Evolutionary conservation across 1,139 yeast species (phyloP).

Genomic region (Scheffersomyces stambukii): DNA sequence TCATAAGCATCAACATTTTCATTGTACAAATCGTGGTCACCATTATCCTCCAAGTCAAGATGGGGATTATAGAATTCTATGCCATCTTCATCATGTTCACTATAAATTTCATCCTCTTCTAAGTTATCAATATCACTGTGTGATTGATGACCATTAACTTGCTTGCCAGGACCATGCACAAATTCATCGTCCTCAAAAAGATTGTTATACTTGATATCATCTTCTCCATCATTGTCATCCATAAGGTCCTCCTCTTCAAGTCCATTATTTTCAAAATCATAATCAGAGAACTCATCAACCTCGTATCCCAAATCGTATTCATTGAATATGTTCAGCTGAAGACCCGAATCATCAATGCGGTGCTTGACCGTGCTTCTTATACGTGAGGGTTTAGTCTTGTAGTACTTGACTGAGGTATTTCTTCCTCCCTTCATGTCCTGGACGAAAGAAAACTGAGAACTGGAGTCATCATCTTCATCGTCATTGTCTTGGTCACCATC

Average conservation of each 20-base stretch:
- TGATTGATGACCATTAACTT: conserved; percentile 1
- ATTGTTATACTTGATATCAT: conserved; percentile 9
- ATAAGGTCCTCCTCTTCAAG: conserved; percentile 36
- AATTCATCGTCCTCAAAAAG: conserved; percentile 1
- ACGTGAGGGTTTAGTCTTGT: conserved; percentile 30
- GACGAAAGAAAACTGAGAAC: conserved; percentile 58
- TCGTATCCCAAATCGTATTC: conserved; percentile 34
- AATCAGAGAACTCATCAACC: conserved; percentile 33
- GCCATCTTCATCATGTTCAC: not conserved
- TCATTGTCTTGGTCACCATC: conserved; percentile 11
- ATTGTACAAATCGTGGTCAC: too few relatives aligned
- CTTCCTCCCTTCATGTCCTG: conserved; percentile 52
- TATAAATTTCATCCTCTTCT: not conserved
- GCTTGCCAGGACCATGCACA: too few relatives aligned
- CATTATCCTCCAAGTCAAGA: too few relatives aligned
- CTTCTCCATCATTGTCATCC: conserved; percentile 35
- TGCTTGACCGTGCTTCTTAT: conserved; percentile 1
- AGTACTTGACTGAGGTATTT: conserved; percentile 60
- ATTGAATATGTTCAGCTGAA: conserved; percentile 17
- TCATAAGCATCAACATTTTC: too few relatives aligned
- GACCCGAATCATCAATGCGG: not conserved
- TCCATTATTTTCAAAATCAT: conserved; percentile 52
- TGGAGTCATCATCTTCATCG: conserved; percentile 25
- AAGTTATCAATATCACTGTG: conserved; percentile 4
- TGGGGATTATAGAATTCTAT: not conserved